Conservation (phyloP, 768 basidiomycete species). For the Rhizopogon salebrosus region DNA sequence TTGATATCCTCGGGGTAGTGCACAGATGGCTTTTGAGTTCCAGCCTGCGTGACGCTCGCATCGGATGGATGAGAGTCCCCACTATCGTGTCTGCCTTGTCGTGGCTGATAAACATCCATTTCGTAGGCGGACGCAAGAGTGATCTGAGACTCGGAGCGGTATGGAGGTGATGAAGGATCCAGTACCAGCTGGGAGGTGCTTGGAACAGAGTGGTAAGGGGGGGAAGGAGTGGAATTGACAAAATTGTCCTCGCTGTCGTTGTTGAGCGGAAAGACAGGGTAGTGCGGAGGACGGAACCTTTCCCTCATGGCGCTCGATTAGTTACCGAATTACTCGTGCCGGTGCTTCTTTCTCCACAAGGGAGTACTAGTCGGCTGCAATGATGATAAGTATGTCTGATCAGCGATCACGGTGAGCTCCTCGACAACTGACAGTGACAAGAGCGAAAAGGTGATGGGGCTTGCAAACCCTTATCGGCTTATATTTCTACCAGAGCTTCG, state of each 20-base stretch:
- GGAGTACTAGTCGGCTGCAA: slow-evolving; percentile 4
- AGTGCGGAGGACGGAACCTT: slow-evolving; percentile 10
- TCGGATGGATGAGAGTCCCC: slow-evolving; percentile 9
- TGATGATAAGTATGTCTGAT: not conserved
- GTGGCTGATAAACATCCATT: not conserved
- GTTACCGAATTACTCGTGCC: too few relatives aligned
- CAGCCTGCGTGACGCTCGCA: slow-evolving; percentile 7
- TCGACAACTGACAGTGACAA: not conserved
- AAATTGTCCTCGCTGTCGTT: slow-evolving; percentile 11
- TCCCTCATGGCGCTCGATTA: slow-evolving; percentile 5
- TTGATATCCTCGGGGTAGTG: slow-evolving; percentile 48
- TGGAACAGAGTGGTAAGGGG: slow-evolving; percentile 32
- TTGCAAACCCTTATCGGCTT: too few relatives aligned
- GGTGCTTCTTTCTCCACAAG: slow-evolving; percentile 1
- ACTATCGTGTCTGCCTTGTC: slow-evolving; percentile 8
- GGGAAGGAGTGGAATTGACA: slow-evolving; percentile 24
- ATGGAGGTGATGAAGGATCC: slow-evolving; percentile 16
- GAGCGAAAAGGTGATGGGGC: not conserved
- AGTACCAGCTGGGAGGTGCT: slow-evolving; percentile 30
- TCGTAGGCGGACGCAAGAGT: slow-evolving; percentile 16
- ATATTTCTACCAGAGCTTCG: too few relatives aligned
- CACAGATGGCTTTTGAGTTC: slow-evolving; percentile 35
- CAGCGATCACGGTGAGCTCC: not conserved
- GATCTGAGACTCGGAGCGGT: slow-evolving; percentile 17
- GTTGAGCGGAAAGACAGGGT: slow-evolving; percentile 11